A percentile compares a stretch with the other conserved stretches of the same genome.
Conservation (phyloP, 2,329 filamentous ascomycete species). For the Colletotrichum incanum region DNA sequence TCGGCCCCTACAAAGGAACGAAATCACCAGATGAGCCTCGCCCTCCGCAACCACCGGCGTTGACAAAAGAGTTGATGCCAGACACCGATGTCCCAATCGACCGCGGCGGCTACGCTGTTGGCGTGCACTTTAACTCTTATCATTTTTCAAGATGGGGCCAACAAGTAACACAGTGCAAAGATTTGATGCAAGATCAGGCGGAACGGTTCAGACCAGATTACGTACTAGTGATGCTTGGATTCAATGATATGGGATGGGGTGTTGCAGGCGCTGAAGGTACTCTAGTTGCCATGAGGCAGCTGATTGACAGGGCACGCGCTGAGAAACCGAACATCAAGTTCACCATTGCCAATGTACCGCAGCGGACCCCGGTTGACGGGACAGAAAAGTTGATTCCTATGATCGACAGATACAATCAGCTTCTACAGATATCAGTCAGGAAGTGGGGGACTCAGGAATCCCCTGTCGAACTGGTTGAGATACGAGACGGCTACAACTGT, state of each 20-base stretch:
- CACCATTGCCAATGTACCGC: conserved; percentile 51
- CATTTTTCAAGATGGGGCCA: conserved; percentile 56
- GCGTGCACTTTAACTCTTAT: conserved; percentile 49
- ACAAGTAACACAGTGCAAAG: conserved; percentile 51
- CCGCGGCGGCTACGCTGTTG: conserved; percentile 52
- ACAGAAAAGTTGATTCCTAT: conserved; percentile 47
- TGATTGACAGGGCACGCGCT: conserved; percentile 51
- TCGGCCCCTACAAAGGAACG: conserved; percentile 57
- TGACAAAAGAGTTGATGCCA: conserved; percentile 8
- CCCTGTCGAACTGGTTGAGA: conserved; percentile 52
- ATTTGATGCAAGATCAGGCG: conserved; percentile 49
- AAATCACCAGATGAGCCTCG: conserved; percentile 38
- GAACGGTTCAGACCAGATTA: conserved; percentile 51
- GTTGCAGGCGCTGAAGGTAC: conserved; percentile 43
- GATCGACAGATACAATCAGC: conserved; percentile 48
- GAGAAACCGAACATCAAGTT: conserved; percentile 49
- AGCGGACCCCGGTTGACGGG: conserved; percentile 46
- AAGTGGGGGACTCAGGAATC: conserved; percentile 49
- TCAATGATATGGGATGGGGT: conserved; percentile 55
- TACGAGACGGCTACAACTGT: conserved; percentile 51
- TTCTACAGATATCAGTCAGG: conserved; percentile 46
- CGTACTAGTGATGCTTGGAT: conserved; percentile 53
- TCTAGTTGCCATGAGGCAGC: conserved; percentile 45
- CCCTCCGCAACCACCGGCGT: conserved; percentile 40
- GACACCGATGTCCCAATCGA: not conserved